Base-by-base conservation (phyloP, 768 basidiomycete species). In the Tricholoma matsutake region DNA sequence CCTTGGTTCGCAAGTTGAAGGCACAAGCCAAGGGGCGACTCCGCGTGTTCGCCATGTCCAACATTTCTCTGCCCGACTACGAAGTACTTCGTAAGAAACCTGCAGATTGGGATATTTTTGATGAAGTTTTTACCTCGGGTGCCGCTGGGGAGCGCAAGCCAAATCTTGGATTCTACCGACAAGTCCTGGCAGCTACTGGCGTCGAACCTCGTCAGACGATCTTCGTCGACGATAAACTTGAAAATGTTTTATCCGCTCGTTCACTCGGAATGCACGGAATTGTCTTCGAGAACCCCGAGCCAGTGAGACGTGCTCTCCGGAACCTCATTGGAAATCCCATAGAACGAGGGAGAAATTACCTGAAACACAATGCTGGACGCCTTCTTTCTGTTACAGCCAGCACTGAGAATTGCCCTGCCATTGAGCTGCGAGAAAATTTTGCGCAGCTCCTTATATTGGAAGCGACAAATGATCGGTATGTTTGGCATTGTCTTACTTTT, bases 201-300 rank as follows among this genome's bases (percentile, higher is more conserved):
- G 66, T 78, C 6, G 81, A 85, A 53, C 83, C 85, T 1, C 65
- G 64, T 1, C 72, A 69, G 1, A 78, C 79, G 0, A 80, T 85
- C 31, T 86, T 86, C 64, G 79, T 87, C 9, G 86, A 87, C 56
- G 85, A 86, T 72, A 83, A 83, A 60, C 72, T 76, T 10, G 86
- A 86, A 64, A 86, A 86, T 60, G 81, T 87, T 4, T 65, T 85
- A 7, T 77, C 83, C 2, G 85, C 85, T 8, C 79, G 82, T 4
- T 85, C 83, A 0, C 72, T 86, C 8, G 86, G 86, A 8, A 72
- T 86, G 52, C 74, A 79, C 41, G 85, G 85, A 3, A 78, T 86
- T 62, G 73, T 85, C 25, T 84, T 83, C 49, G 79, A 83, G 54
- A 67, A 76, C 29, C 66, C 70, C 8, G 69, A 67, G 0, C 69